These are phyloP conservation scores for Mycena vitilis DNA, from an alignment of 768 basidiomycete species.

Conservation along the genomic window DNA sequence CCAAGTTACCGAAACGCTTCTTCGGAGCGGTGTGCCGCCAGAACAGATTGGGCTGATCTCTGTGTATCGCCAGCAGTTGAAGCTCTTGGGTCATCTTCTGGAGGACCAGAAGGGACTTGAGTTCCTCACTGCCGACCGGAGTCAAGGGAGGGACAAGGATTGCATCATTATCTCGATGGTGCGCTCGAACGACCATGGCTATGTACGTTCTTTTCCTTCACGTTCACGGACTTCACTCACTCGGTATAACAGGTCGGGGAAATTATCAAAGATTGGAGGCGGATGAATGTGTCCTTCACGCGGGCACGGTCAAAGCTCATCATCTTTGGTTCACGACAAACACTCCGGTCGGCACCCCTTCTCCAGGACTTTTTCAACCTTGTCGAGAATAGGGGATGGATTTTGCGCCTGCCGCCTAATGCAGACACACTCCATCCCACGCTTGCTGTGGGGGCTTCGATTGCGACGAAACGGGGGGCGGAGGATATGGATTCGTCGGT, in stretches of 20 bases:
- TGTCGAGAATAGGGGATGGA: slow-evolving; percentile 81
- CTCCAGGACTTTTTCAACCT: slow-evolving; percentile 81
- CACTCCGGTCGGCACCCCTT: slow-evolving; percentile 71
- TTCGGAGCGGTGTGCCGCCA: slow-evolving; percentile 71
- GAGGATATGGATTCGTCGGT: slow-evolving; percentile 35
- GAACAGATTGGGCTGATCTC: slow-evolving; percentile 90
- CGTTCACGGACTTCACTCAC: slow-evolving; percentile 9
- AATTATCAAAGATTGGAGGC: slow-evolving; percentile 93
- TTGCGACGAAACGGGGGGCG: slow-evolving; percentile 44
- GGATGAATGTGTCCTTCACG: slow-evolving; percentile 97
- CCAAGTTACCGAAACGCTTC: slow-evolving; percentile 76
- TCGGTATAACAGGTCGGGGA: slow-evolving; percentile 80
- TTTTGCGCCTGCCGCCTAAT: slow-evolving; percentile 64
- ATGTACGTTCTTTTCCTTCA: slow-evolving; percentile 59
- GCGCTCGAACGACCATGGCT: slow-evolving; percentile 81
- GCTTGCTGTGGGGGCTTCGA: slow-evolving; percentile 27
- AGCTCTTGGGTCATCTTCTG: slow-evolving; percentile 80
- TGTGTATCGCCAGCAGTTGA: slow-evolving; percentile 95
- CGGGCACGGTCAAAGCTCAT: slow-evolving; percentile 91
- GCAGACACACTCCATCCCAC: slow-evolving; percentile 66
- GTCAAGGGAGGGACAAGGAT: slow-evolving; percentile 96
- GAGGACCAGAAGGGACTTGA: slow-evolving; percentile 71
- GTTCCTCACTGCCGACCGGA: slow-evolving; percentile 91
- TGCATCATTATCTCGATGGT: slow-evolving; percentile 95
- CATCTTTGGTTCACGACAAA: slow-evolving; percentile 89